These are phyloP conservation scores for Venturia effusa DNA, from an alignment of 2,329 filamentous ascomycete species.

Conservation along the genomic window DNA sequence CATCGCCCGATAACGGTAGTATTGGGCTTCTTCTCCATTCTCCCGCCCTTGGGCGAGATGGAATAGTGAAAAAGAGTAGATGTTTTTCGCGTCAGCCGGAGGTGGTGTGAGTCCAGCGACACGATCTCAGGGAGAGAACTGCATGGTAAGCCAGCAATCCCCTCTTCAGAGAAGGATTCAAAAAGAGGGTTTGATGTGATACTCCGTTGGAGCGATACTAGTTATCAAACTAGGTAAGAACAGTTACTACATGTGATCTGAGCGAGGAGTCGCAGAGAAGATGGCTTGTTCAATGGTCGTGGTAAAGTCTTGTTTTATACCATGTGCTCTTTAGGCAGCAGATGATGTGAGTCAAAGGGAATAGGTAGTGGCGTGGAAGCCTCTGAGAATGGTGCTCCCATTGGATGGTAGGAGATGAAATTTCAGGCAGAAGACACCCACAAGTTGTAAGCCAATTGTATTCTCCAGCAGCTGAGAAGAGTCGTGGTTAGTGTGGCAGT, in stretches of 20 bases:
- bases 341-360: neutral
- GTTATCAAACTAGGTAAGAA: neutral
- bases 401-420: neutral
- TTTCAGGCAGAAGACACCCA: neutral
- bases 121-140: neutral
- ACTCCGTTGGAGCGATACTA: neutral
- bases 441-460: neutral
- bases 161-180: neutral
- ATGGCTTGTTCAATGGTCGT: neutral
- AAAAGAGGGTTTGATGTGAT: neutral
- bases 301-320: neutral
- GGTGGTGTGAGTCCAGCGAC: constrained; percentile 3
- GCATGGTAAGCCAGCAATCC: neutral
- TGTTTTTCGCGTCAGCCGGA: neutral
- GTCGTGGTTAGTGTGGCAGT: neutral
- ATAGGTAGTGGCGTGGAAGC: neutral
- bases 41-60: neutral
- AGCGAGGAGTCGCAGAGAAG: neutral
- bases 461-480: neutral
- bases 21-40: neutral
- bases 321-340: neutral
- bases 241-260: constrained; percentile 3
- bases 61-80: neutral
- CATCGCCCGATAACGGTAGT: neutral
- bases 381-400: neutral